phyloP scores from a whole-genome alignment of 352 stramenopile species.

The Phytophthora rubi region DNA sequence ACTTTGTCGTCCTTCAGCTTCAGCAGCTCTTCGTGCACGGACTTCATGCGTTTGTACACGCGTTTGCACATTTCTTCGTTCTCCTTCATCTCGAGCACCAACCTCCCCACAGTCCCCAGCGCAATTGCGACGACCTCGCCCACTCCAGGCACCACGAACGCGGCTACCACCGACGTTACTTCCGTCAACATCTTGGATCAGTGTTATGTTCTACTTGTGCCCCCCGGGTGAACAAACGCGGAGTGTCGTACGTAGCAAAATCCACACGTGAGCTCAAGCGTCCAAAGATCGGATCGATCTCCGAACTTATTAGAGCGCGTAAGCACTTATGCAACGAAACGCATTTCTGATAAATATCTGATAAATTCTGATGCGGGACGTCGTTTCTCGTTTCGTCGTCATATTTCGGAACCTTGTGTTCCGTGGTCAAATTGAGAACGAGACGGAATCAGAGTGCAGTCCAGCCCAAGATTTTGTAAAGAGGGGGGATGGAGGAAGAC shows the following conservation, averaged over 20 bases:
- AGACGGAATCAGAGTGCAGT: no score
- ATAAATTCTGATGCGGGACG: no score
- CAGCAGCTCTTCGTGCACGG: constrained; percentile 43
- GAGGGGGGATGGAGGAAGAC: no score
- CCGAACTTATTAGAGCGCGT: no score
- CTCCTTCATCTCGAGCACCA: constrained; percentile 35
- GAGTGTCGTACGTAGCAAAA: background rate
- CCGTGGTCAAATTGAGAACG: no score
- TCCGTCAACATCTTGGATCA: constrained; percentile 2
- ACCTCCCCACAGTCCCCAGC: constrained; percentile 17
- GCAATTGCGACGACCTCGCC: constrained; percentile 32
- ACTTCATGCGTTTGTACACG: constrained; percentile 39
- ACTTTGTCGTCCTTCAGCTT: constrained; percentile 45
- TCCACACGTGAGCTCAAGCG: background rate
- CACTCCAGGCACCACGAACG: constrained; percentile 35
- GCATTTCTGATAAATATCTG: no score
- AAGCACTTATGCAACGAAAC: no score
- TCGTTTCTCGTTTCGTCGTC: no score
- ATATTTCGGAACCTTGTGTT: no score
- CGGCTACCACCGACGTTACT: constrained; percentile 18
- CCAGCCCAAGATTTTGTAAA: no score
- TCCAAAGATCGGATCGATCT: background rate
- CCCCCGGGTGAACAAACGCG: background rate
- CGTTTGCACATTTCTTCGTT: constrained; percentile 38
- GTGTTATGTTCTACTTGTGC: no score